These are phyloP conservation scores for Fusarium pseudoanthophilum DNA, from an alignment of 2,329 filamentous ascomycete species.

Conservation along the genomic window DNA sequence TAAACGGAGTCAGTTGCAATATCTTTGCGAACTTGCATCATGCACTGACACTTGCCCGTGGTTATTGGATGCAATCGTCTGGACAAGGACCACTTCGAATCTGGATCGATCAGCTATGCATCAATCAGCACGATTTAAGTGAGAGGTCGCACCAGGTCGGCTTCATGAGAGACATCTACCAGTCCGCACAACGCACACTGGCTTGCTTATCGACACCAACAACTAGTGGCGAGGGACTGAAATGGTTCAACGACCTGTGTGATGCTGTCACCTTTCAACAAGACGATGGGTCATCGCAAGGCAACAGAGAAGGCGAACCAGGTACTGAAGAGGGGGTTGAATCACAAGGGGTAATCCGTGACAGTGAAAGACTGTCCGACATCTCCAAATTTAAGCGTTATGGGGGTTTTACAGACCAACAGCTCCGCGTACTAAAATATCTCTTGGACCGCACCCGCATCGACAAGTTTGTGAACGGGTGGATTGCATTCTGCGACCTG, in stretches of 20 bases:
- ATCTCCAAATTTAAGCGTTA: no score
- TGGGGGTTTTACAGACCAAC: no score
- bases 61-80: fast-evolving
- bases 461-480: fast-evolving
- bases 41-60: fast-evolving
- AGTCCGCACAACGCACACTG: fast-evolving
- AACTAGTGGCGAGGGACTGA: neutral
- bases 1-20: fast-evolving
- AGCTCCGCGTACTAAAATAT: no score
- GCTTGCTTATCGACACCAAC: neutral
- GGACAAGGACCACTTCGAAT: fast-evolving
- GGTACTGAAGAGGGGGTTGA: no score
- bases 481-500: fast-evolving
- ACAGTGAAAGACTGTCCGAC: no score
- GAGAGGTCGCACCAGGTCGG: neutral
- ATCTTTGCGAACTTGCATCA: fast-evolving
- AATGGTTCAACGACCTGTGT: neutral
- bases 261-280: fast-evolving
- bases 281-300: neutral
- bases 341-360: no score
- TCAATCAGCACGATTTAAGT: fast-evolving
- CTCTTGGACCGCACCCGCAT: fast-evolving
- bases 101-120: fast-evolving
- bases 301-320: neutral
- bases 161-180: fast-evolving